A percentile compares a stretch with the other conserved stretches of the same genome.
phyloP scores from a whole-genome alignment of 1,284 basidiomycete genomes.

The Erythrobasidium hasegawianum region DNA sequence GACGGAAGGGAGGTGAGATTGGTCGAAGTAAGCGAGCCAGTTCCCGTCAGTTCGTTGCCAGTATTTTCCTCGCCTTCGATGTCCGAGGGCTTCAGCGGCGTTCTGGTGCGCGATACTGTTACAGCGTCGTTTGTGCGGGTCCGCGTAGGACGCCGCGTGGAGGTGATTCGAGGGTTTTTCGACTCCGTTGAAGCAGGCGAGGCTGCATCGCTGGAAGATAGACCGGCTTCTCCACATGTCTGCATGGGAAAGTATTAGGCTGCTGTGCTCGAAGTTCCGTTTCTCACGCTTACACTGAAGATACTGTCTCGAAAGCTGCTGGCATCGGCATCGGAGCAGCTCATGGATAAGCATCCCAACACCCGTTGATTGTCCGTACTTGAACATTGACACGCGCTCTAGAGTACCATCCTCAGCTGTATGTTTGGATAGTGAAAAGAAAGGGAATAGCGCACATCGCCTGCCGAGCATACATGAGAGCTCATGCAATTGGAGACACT shows the following conservation, averaged over 20 bases:
- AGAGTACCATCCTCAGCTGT: not conserved
- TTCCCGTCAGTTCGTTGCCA: not conserved
- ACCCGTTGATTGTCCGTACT: slow-evolving; percentile 1
- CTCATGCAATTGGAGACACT: slow-evolving; percentile 3
- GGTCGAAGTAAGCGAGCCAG: too few species aligned
- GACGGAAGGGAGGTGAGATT: not conserved
- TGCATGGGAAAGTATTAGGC: not conserved
- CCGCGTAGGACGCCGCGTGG: too few species aligned
- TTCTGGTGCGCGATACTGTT: too few species aligned
- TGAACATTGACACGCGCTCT: not conserved
- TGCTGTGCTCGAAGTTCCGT: not conserved
- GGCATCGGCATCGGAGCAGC: not conserved
- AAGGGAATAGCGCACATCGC: not conserved
- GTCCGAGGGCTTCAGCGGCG: too few species aligned
- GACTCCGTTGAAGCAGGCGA: not conserved
- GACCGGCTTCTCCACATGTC: not conserved
- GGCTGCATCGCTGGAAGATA: not conserved
- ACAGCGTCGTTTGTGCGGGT: too few species aligned
- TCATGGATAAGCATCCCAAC: not conserved
- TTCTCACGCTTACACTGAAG: not conserved
- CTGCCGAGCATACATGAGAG: not conserved
- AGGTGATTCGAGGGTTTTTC: too few species aligned
- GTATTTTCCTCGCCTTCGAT: not conserved
- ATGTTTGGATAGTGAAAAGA: not conserved
- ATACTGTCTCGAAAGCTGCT: not conserved